Base-by-base conservation (phyloP, 192 early-diverging fungal species). In the Glomus cerebriforme region DNA sequence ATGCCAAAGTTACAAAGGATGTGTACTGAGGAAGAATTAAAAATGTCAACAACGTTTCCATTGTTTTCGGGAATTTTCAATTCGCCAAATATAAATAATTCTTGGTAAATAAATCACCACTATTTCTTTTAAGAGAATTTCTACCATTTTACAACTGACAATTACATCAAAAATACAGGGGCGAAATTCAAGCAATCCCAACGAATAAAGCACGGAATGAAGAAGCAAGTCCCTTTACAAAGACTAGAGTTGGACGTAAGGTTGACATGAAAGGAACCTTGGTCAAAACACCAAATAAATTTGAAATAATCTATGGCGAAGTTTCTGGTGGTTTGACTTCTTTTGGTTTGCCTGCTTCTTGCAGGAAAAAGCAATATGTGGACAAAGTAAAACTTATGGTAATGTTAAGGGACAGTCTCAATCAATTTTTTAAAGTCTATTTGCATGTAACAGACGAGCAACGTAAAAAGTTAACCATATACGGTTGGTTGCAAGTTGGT, bases 191-290 rank as follows among this genome's bases (percentile, higher is more conserved):
- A 31, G 22, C 37, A 5, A 71, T 71, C 19, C 5, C 69, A n/a
- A 71, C 26, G 1, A 71, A 29, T 13, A 35, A 71, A 26, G 69
- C 69, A 26, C 63, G 63, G 3, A 65, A 65, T 13, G 63, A 71
- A 49, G 19, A 71, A 47, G 15, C 10, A n/a, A n/a, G 22, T 45
- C 69, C 69, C 2, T 71, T 43, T 17, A 24, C 32, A 29, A 39
- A 31, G 19, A 1, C 69, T 10, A 19, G 27, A 31, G 4, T 71
- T 19, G 39, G 45, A 26, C 32, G 22, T 6, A 71, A 71, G 12
- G 69, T 71, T 24, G 69, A 71, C 13, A 71, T 71, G 69, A 71
- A 71, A 47, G 69, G 32, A 24, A 71, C 69, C 0, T 49, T 71
- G 27, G 3, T 71, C 10, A 71, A 71, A 29, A 71, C 69, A 7